A percentile compares a stretch with the other conserved stretches of the same genome.
Evolutionary conservation across 2,329 filamentous ascomycete species (phyloP).

Genomic region (Aspergillus sp.): DNA sequence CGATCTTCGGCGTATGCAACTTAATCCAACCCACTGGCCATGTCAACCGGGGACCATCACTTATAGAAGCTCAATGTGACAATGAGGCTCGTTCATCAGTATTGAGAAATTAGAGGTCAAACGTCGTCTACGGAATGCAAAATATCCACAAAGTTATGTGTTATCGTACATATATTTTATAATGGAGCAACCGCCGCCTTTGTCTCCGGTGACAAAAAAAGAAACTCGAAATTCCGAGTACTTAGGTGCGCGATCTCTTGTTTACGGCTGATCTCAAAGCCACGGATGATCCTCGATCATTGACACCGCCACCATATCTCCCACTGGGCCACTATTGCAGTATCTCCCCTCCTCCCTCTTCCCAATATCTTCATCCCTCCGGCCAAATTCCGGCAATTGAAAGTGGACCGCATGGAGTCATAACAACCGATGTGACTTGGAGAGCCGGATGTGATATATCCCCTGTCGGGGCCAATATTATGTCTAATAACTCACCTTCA

Average conservation of each 20-base stretch:
- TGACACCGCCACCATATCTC: too few species aligned
- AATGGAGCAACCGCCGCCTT: not conserved
- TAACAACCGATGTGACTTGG: not conserved
- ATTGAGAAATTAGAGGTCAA: not conserved
- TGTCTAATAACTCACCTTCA: not conserved
- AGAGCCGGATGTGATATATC: not conserved
- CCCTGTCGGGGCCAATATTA: not conserved
- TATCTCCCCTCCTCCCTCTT: too few species aligned
- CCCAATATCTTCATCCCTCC: too few species aligned
- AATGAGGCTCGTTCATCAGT: not conserved
- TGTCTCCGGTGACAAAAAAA: not conserved
- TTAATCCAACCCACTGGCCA: slow-evolving; percentile 8
- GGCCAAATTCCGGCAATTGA: not conserved
- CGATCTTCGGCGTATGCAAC: slow-evolving; percentile 19
- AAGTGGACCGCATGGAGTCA: not conserved
- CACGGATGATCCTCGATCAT: not conserved
- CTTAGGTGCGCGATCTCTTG: not conserved
- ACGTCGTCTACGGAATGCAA: too few species aligned
- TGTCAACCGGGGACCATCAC: not conserved
- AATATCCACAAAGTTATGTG: not conserved
- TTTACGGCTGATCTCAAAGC: not conserved
- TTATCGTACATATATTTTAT: not conserved
- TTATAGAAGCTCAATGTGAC: not conserved
- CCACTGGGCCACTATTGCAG: too few species aligned
- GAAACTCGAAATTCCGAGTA: not conserved